Conservation (phyloP, 305 asterid species). For the Withania somnifera region DNA sequence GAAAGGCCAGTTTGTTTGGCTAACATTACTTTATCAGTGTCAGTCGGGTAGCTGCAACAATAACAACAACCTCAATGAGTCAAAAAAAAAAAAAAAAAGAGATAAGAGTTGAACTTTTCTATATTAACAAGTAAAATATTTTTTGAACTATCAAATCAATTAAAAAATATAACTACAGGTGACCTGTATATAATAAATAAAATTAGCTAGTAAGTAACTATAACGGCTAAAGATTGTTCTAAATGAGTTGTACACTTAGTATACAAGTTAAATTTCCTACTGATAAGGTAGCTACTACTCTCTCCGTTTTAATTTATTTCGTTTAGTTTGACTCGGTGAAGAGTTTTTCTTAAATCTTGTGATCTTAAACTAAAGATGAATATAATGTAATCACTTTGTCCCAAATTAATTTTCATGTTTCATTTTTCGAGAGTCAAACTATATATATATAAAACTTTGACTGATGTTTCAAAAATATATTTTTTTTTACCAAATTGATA, state of each 20-base stretch:
- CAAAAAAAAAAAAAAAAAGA: neutral
- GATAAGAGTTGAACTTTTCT: neutral
- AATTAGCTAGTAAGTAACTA: neutral
- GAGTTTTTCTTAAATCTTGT: neutral
- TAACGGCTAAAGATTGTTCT: neutral
- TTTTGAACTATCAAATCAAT: neutral
- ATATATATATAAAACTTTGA: neutral
- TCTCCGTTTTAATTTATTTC: neutral
- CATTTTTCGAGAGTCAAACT: neutral
- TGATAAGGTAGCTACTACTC: neutral
- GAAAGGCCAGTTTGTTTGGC: conserved; percentile 92
- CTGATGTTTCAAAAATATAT: neutral
- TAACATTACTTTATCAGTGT: conserved; percentile 74
- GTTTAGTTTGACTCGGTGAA: neutral
- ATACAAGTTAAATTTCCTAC: neutral
- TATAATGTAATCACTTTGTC: neutral
- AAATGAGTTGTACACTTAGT: too few relatives aligned
- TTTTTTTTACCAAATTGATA: neutral
- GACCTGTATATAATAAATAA: neutral
- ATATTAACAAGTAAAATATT: too few relatives aligned
- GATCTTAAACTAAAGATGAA: neutral
- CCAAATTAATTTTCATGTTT: neutral
- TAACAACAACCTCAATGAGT: neutral
- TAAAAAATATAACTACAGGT: neutral
- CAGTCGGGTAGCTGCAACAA: conserved; percentile 71